A percentile compares a stretch with the other conserved stretches of the same genome.
Conservation (phyloP, 345 rosid genomes). For the Abelmoschus esculentus region DNA sequence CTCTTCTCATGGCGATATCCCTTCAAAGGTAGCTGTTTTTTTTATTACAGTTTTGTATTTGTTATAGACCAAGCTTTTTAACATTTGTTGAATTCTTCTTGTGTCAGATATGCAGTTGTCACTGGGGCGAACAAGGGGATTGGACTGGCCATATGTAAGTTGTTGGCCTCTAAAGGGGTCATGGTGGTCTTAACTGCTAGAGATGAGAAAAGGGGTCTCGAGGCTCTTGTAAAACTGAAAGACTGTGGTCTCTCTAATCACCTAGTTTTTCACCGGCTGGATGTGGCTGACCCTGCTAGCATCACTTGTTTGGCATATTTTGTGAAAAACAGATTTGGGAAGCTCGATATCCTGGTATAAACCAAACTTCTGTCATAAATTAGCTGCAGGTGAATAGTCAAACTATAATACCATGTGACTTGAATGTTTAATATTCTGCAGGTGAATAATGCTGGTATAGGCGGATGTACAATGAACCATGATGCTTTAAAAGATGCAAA, state of each 20-base stretch:
- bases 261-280: slow-evolving; percentile 32
- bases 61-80: neutral
- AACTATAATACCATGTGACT: neutral
- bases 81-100: neutral
- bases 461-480: slow-evolving; percentile 17
- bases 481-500: slow-evolving; percentile 21
- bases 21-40: slow-evolving; percentile 4
- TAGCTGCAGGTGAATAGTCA: neutral
- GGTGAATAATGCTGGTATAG: slow-evolving; percentile 45
- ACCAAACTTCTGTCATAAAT: neutral
- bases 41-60: neutral
- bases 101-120: slow-evolving; percentile 34
- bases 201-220: slow-evolving; percentile 24
- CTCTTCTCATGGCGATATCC: neutral
- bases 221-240: slow-evolving; percentile 25
- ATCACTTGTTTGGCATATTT: slow-evolving; percentile 25
- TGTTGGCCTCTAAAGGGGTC: slow-evolving; percentile 25
- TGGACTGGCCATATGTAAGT: slow-evolving; percentile 36
- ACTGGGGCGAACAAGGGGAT: slow-evolving; percentile 47
- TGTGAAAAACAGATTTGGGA: slow-evolving; percentile 30
- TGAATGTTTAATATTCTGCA: slow-evolving; percentile 7
- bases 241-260: slow-evolving; percentile 5
- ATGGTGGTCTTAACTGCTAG: slow-evolving; percentile 25
- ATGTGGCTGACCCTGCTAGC: slow-evolving; percentile 27
- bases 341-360: slow-evolving; percentile 42